Percentiles rank a stretch among this genome's conserved stretches.
Evolutionary conservation across 2,329 filamentous ascomycete species (phyloP).

Genomic region (Cercospora berteroae): DNA sequence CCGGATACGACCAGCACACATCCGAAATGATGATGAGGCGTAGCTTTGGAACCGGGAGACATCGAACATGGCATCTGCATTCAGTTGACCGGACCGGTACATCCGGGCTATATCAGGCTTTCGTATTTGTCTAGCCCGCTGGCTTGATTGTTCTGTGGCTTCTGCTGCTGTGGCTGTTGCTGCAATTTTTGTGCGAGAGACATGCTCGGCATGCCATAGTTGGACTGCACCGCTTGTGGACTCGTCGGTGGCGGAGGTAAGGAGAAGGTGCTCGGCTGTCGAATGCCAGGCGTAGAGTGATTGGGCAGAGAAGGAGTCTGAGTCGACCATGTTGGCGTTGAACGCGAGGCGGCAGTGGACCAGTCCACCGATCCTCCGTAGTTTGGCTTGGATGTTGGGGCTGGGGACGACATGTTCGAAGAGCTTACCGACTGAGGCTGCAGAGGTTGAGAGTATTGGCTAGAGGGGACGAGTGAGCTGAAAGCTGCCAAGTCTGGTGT

Average conservation of each 20-base stretch:
- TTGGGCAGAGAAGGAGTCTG: constrained; percentile 18
- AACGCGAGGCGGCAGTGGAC: constrained; percentile 8
- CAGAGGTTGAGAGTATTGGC: constrained; percentile 41
- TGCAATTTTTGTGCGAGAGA: constrained; percentile 30
- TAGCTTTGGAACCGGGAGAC: not conserved
- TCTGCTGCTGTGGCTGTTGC: constrained; percentile 37
- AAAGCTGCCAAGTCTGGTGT: constrained; percentile 40
- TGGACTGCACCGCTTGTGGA: constrained; percentile 37
- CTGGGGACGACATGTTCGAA: constrained; percentile 29
- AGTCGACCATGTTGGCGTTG: constrained; percentile 23
- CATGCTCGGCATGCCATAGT: constrained; percentile 41
- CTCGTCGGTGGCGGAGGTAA: constrained; percentile 36
- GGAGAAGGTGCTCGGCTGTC: constrained; percentile 20
- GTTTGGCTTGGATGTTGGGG: not conserved
- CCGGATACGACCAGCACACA: not conserved
- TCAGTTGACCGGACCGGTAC: not conserved
- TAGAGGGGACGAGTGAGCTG: constrained; percentile 38
- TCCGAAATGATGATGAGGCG: not conserved
- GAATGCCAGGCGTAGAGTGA: not conserved
- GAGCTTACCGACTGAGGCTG: constrained; percentile 39
- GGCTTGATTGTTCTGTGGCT: constrained; percentile 11
- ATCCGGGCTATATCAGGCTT: constrained; percentile 56
- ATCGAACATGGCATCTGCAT: not conserved
- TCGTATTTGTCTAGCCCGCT: constrained; percentile 65
- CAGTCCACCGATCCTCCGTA: constrained; percentile 4